Evolutionary conservation across 2,329 filamentous ascomycete genomes (phyloP).

Genomic region (Hypoxylon sp.): DNA sequence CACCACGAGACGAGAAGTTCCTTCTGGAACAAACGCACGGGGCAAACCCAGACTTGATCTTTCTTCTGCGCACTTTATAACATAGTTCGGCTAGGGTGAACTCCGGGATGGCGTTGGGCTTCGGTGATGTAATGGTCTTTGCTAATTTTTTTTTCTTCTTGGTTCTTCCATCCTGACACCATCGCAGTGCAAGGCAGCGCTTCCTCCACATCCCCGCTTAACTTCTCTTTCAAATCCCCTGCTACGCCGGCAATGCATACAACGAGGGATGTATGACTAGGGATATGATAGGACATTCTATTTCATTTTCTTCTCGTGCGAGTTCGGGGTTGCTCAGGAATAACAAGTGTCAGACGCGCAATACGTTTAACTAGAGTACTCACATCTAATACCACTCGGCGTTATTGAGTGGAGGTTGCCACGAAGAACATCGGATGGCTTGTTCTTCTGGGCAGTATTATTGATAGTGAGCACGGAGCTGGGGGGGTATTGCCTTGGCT

Average conservation of each 20-base stretch:
- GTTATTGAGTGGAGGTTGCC: slow-evolving; percentile 11
- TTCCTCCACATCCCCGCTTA: slow-evolving; percentile 25
- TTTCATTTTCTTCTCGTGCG: slow-evolving; percentile 26
- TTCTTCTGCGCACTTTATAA: slow-evolving; percentile 47
- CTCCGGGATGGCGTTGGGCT: slow-evolving; percentile 52
- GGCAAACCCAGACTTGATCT: slow-evolving; percentile 38
- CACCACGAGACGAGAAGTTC: slow-evolving; percentile 44
- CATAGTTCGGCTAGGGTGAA: slow-evolving; percentile 47
- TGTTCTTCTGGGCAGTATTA: slow-evolving; percentile 7
- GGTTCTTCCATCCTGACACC: slow-evolving; percentile 32
- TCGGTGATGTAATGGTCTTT: slow-evolving; percentile 46
- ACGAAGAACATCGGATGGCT: slow-evolving; percentile 1
- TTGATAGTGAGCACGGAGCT: slow-evolving; percentile 17
- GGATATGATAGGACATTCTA: slow-evolving; percentile 28
- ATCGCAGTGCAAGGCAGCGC: slow-evolving; percentile 28
- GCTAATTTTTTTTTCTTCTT: slow-evolving; percentile 41
- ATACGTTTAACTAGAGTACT: slow-evolving; percentile 25
- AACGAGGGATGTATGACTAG: slow-evolving; percentile 20
- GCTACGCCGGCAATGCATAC: slow-evolving; percentile 16
- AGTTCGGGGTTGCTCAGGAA: slow-evolving; percentile 21
- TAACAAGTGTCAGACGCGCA: slow-evolving; percentile 18
- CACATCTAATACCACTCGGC: slow-evolving; percentile 12
- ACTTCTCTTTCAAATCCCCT: slow-evolving; percentile 14
- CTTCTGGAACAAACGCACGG: slow-evolving; percentile 48
- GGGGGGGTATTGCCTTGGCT: slow-evolving; percentile 18